Percentiles rank a stretch among this genome's conserved stretches.
Evolutionary conservation across 345 rosid species (phyloP).

Genomic region (Nephelium lappaceum): DNA sequence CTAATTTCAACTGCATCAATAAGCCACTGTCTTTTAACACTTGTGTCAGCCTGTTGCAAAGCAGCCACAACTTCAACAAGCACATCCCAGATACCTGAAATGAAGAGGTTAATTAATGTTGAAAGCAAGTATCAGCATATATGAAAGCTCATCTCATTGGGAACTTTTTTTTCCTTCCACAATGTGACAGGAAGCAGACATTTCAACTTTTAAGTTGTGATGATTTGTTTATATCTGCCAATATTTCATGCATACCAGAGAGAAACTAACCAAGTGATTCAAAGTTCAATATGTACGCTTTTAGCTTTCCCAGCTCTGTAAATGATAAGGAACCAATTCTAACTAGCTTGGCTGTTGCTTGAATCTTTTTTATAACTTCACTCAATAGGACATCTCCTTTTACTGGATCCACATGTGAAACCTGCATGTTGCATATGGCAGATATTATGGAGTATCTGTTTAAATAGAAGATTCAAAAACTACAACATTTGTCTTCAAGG

Average conservation of each 20-base stretch:
- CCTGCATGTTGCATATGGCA: slow-evolving; percentile 35
- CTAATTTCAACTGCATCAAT: slow-evolving; percentile 81
- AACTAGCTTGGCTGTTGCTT: slow-evolving; percentile 74
- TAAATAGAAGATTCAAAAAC: slow-evolving; percentile 14
- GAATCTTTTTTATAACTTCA: slow-evolving; percentile 60
- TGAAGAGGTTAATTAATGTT: slow-evolving; percentile 1
- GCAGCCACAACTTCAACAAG: slow-evolving; percentile 72
- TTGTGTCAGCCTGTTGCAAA: slow-evolving; percentile 65
- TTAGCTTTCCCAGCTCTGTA: slow-evolving; percentile 65
- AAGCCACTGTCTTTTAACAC: slow-evolving; percentile 84
- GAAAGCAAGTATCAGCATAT: slow-evolving; percentile 15
- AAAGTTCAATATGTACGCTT: slow-evolving; percentile 61
- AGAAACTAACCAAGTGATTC: slow-evolving; percentile 60
- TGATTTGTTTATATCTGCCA: not conserved
- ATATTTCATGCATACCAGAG: not conserved
- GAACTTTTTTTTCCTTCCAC: not conserved
- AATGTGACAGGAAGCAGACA: not conserved
- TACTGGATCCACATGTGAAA: slow-evolving; percentile 48
- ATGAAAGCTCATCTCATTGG: not conserved
- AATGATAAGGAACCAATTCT: slow-evolving; percentile 54
- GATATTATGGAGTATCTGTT: not conserved
- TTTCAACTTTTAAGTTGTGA: not conserved
- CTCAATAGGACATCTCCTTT: slow-evolving; percentile 32
- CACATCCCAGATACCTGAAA: slow-evolving; percentile 76
- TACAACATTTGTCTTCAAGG: not conserved